Base-by-base conservation (phyloP, 805 yeast species). In the Metschnikowia kofuensis region DNA sequence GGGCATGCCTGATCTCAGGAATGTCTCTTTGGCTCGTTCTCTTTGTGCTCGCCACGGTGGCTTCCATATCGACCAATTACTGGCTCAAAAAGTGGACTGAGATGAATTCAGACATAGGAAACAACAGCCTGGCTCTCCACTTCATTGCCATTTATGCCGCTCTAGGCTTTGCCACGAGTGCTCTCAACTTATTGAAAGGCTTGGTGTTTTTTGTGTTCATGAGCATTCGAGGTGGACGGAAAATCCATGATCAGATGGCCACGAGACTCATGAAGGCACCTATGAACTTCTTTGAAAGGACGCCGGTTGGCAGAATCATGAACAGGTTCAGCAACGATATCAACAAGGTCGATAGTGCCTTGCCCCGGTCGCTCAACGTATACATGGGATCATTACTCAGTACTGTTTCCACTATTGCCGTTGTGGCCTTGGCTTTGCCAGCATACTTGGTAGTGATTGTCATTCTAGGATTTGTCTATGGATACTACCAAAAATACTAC, bases 61-160 rank as follows among this genome's bases (percentile, higher is more conserved):
- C 49, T 43, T 70, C 74, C 14, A 63, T 77, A 12, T 66, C 69
- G 8, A 79, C 80, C 40, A 82, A 78, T 60, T 80, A 80, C 60
- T 83, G 88, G 84, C 70, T 85, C 56, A 84, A 84, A 54, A 70
- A 76, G 51, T 85, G 91, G 91, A 79, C 89, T 1, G 88, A 84
- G 55, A 54, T 60, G 32, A 78, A 78, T 54, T 63, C 69, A 8
- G 67, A 70, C 36, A 68, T 68, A 31, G 71, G 69, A 1, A 35
- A 59, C 1, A 83, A 81, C 52, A 59, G 62, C 5, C 55, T 76
- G 39, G 77, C 79, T 7, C 60, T 67, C 48, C 65, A 59, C 50
- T 84, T 73, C 62, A 78, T 84, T 50, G 70, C 72, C 1, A 57
- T 83, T 26, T 85, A 84, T 62, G 81, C 83, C 9, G 45, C 70